Percentiles rank a stretch among this genome's conserved stretches.
Evolutionary conservation across 2,329 filamentous ascomycete genomes (phyloP).

Genomic region (Exserohilum turcica): DNA sequence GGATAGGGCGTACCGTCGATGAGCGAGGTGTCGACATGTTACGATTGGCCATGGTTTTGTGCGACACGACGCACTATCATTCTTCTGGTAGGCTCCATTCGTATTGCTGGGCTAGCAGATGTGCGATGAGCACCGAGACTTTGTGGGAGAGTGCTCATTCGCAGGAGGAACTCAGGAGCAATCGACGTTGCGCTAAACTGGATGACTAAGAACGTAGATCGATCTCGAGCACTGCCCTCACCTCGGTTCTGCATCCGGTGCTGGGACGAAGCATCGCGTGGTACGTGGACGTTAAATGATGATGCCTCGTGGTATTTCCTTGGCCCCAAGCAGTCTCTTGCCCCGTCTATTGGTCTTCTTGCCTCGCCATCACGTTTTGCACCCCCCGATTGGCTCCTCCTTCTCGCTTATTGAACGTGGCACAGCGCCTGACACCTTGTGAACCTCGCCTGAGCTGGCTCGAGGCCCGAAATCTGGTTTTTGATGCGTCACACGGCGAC

Average conservation of each 20-base stretch:
- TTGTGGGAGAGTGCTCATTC: not conserved
- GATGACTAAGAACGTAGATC: constrained; percentile 2
- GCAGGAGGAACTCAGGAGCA: not conserved
- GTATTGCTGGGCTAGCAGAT: not conserved
- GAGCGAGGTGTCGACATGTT: not conserved
- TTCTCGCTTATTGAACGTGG: not conserved
- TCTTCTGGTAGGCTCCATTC: not conserved
- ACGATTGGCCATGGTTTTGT: not conserved
- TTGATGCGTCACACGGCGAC: constrained; percentile 1
- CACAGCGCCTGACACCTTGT: not conserved
- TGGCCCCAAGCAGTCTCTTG: no score
- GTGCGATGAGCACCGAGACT: not conserved
- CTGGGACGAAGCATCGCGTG: not conserved
- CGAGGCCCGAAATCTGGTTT: not conserved
- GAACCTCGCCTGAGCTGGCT: not conserved
- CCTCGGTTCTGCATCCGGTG: not conserved
- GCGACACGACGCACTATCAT: not conserved
- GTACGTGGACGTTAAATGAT: no score
- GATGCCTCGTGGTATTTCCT: not conserved
- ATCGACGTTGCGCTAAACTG: not conserved
- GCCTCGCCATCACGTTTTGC: no score
- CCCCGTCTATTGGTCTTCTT: not conserved
- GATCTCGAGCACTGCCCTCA: not conserved
- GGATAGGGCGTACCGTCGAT: not conserved
- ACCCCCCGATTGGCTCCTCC: no score